Conservation (phyloP, 2,329 filamentous ascomycete species). For the Fusarium neocosmosporiellum region DNA sequence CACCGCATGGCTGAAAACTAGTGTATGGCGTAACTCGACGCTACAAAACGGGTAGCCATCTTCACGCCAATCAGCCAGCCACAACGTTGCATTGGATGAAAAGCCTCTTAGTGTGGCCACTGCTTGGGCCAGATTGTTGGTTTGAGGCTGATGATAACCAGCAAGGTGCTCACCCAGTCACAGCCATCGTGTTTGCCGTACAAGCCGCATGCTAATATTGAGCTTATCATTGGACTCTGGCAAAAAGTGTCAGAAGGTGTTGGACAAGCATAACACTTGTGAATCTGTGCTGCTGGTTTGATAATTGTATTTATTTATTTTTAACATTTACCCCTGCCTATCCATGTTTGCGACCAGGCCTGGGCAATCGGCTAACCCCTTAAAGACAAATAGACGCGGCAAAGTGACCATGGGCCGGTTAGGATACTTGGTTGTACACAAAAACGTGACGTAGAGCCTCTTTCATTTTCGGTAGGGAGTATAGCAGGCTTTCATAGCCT, state of each 20-base stretch:
- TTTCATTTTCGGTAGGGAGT: background rate
- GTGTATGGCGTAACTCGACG: background rate
- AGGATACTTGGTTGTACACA: background rate
- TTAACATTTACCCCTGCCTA: background rate
- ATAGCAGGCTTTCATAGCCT: background rate
- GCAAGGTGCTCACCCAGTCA: background rate
- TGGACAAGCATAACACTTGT: background rate
- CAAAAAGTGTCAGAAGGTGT: background rate
- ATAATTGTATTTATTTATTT: background rate
- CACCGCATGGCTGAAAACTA: background rate
- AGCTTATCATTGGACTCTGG: background rate
- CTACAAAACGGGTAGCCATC: background rate
- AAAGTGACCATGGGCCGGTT: background rate
- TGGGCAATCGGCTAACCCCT: background rate
- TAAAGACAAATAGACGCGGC: background rate
- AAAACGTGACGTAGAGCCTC: background rate
- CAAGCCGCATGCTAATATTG: background rate
- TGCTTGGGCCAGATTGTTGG: background rate
- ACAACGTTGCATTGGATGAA: background rate
- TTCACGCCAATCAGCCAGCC: background rate
- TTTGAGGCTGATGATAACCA: background rate
- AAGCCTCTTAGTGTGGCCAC: background rate
- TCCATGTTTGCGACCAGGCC: background rate
- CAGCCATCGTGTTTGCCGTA: background rate
- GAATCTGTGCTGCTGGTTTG: background rate